phyloP scores from a whole-genome alignment of 2,329 filamentous ascomycete genomes.

The Gremmenia infestans region DNA sequence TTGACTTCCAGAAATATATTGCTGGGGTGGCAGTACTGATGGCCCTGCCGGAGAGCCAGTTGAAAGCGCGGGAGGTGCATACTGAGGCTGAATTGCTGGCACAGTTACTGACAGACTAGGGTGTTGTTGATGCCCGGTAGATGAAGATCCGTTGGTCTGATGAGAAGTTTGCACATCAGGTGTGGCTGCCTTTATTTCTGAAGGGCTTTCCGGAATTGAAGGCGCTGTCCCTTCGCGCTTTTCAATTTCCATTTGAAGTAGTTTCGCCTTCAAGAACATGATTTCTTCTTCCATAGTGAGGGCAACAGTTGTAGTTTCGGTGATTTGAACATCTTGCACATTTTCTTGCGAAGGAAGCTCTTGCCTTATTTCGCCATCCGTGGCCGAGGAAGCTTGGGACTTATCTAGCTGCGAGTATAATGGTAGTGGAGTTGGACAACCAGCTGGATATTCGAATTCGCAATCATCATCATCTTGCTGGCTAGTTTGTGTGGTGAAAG shows the following conservation, averaged over 20 bases:
- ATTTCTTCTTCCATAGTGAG: constrained; percentile 25
- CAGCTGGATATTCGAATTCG: neutral
- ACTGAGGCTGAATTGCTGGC: constrained; percentile 3
- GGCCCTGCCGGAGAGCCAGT: neutral
- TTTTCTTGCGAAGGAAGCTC: neutral
- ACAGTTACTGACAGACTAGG: constrained; percentile 1
- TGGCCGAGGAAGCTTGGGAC: neutral
- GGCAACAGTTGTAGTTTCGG: constrained; percentile 1
- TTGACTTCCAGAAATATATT: neutral
- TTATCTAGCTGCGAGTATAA: neutral
- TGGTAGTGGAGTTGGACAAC: neutral
- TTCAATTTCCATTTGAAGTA: constrained; percentile 26
- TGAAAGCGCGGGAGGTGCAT: constrained; percentile 2
- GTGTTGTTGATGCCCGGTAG: neutral
- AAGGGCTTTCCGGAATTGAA: neutral
- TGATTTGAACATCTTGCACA: neutral
- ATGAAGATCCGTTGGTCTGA: neutral
- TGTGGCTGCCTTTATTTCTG: neutral
- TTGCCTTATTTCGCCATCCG: neutral
- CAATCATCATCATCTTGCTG: neutral
- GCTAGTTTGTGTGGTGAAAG: neutral
- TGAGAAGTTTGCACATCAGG: neutral
- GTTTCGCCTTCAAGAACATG: constrained; percentile 20
- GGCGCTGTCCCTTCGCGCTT: constrained; percentile 13
- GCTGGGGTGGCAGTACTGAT: neutral